These are phyloP conservation scores for Aspergillus incahuasiensis DNA, from an alignment of 495 filamentous ascomycete genomes.

Conservation along the genomic window DNA sequence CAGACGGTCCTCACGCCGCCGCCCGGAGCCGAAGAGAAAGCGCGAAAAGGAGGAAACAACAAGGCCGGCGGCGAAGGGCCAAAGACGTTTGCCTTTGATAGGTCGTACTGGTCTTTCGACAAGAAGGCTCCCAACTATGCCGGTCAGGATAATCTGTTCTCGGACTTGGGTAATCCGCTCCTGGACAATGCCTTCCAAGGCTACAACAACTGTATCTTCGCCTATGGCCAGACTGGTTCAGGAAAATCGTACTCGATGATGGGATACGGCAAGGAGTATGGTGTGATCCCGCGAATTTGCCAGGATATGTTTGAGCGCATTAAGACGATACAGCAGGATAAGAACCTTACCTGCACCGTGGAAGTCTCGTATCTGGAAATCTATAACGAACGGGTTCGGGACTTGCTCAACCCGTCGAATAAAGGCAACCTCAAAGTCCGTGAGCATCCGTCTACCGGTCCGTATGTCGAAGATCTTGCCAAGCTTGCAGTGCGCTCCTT, in stretches of 20 bases:
- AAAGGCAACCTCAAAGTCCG: slow-evolving; percentile 96
- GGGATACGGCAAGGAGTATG: slow-evolving; percentile 94
- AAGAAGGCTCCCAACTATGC: slow-evolving; percentile 76
- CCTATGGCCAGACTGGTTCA: slow-evolving; percentile 97
- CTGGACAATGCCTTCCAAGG: slow-evolving; percentile 98
- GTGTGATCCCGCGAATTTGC: slow-evolving; percentile 97
- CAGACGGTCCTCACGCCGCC: slow-evolving; percentile 87
- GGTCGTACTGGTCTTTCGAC: slow-evolving; percentile 97
- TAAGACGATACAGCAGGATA: slow-evolving; percentile 66
- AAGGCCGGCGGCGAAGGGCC: slow-evolving; percentile 65
- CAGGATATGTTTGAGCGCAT: slow-evolving; percentile 96
- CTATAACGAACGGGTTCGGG: slow-evolving; percentile 96
- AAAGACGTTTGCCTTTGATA: slow-evolving; percentile 93
- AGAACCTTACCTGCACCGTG: slow-evolving; percentile 79
- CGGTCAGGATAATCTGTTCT: slow-evolving; percentile 82
- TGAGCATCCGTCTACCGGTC: slow-evolving; percentile 95
- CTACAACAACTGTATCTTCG: slow-evolving; percentile 99
- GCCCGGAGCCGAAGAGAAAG: slow-evolving; percentile 55
- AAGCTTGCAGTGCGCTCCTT: slow-evolving; percentile 98
- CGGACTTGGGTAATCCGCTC: slow-evolving; percentile 82
- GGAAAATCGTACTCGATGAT: slow-evolving; percentile 99
- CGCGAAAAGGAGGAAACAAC: slow-evolving; percentile 48
- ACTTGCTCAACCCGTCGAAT: slow-evolving; percentile 91
- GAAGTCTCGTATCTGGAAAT: slow-evolving; percentile 99
- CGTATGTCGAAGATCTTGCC: slow-evolving; percentile 96